Evolutionary conservation across 345 rosid species (phyloP), one percentile per base, ranked within the genome.

Genomic region (Euphorbia lathyris): DNA sequence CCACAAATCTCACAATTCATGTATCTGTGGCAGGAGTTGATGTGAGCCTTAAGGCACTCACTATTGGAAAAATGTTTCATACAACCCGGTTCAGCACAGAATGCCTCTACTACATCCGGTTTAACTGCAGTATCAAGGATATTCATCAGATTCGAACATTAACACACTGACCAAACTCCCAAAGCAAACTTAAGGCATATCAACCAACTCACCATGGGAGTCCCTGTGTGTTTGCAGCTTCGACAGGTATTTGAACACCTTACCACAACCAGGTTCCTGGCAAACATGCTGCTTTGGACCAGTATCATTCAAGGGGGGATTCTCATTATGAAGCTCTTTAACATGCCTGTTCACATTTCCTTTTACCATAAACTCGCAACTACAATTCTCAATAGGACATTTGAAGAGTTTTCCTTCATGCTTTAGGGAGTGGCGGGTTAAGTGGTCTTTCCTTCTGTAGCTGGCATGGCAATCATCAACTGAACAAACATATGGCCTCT

Each of bases 381-480:
- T 67, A 78, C 99, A 95, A 27, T 69, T 78, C 70, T 85, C 92
- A 56, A 81, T 34, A 3, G 87, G 83, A 69, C 97, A 95, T 47
- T 64, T 78, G n/a, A 87, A 92, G n/a, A 86, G 83, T 73, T 85
- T 90, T 26, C 97, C 97, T 65, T 85, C 67, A 51, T 95, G 97
- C 38, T 75, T 81, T 60, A 85, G 86, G 72, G 82, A 72, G 67
- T 95, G 99, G n/a, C 97, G 89, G 34, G 80, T 82, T 71, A 95
- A 84, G 80, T 92, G 97, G 79, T 95, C 99, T 64, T 88, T 95
- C 78, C 99, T 86, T 77, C 93, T 84, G 36, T 90, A 95, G 71
- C 91, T 92, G 30, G 83, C 71, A 74, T 71, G 30, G 66, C 99
- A 95, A 68, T 84, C 97, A 55, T 87, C 89, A 22, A 86, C 71